Conservation (phyloP, 768 basidiomycete species). For the Collybia mongolica region DNA sequence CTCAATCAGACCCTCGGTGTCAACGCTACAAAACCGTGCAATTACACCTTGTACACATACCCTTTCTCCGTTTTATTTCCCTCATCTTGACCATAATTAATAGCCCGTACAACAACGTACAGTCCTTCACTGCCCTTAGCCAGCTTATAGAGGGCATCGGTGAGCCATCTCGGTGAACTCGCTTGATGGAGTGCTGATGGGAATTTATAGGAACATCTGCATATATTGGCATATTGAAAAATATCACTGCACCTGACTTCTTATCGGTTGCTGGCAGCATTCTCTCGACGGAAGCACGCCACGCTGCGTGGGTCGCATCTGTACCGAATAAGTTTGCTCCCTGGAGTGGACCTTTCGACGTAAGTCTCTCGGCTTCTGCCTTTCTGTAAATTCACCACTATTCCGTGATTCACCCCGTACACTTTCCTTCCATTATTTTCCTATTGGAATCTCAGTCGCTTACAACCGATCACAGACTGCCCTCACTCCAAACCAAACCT, state of each 20-base stretch:
- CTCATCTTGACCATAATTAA: not conserved
- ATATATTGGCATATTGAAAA: constrained; percentile 54
- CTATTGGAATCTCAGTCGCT: constrained; percentile 3
- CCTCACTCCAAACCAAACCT: constrained; percentile 29
- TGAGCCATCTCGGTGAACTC: constrained; percentile 10
- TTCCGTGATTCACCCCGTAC: no score
- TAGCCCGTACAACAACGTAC: constrained; percentile 49
- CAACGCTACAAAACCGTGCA: constrained; percentile 52
- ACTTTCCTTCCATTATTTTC: not conserved
- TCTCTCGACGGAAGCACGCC: constrained; percentile 58
- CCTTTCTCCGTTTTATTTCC: not conserved
- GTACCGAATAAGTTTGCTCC: constrained; percentile 39
- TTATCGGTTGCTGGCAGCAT: constrained; percentile 57
- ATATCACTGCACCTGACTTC: constrained; percentile 42
- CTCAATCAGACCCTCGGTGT: constrained; percentile 37
- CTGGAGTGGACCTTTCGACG: constrained; percentile 56
- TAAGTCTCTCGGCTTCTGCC: constrained; percentile 13
- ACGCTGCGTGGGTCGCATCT: constrained; percentile 52
- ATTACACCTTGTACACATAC: constrained; percentile 53
- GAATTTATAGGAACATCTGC: constrained; percentile 34
- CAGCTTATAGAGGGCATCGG: constrained; percentile 55
- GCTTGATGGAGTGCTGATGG: not conserved
- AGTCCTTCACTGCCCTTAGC: constrained; percentile 49
- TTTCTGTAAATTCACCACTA: constrained; percentile 20
- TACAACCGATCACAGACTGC: constrained; percentile 20